Evolutionary conservation across 352 stramenopile species (phyloP).

Genomic region (Phytophthora syringae): DNA sequence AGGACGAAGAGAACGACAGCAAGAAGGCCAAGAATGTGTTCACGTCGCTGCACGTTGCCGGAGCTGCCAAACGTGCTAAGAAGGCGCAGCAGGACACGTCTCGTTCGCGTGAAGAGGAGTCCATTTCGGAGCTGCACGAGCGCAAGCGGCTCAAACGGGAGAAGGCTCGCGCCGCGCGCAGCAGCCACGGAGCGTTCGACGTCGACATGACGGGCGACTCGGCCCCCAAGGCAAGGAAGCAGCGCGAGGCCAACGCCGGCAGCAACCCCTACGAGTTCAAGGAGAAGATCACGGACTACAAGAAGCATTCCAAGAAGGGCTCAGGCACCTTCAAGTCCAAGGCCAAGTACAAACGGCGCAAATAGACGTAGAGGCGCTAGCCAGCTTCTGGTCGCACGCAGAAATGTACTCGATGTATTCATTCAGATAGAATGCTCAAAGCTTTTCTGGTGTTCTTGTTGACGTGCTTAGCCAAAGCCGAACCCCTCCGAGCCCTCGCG

Average conservation of each 20-base stretch:
- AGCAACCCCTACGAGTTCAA: conserved; percentile 89
- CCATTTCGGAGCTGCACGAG: conserved; percentile 81
- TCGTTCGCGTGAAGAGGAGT: conserved; percentile 71
- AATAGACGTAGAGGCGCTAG: conserved; percentile 48
- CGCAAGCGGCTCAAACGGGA: conserved; percentile 83
- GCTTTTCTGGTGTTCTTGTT: conserved; percentile 2
- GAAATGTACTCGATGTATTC: conserved; percentile 29
- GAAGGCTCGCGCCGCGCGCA: conserved; percentile 64
- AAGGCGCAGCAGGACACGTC: conserved; percentile 65
- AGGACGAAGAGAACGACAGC: conserved; percentile 41
- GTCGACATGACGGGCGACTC: conserved; percentile 65
- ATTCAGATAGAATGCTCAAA: conserved; percentile 20
- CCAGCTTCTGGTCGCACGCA: conserved; percentile 20
- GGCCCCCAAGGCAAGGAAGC: conserved; percentile 43
- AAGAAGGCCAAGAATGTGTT: conserved; percentile 76
- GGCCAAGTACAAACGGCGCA: conserved; percentile 84
- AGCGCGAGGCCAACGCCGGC: conserved; percentile 43
- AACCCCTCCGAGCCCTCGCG: conserved; percentile 98
- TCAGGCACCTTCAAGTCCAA: conserved; percentile 93
- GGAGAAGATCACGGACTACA: conserved; percentile 91
- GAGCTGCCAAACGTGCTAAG: conserved; percentile 83
- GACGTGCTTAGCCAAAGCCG: conserved; percentile 94
- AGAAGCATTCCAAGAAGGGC: conserved; percentile 91
- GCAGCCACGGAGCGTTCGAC: conserved; percentile 78
- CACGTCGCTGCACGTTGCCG: conserved; percentile 79